Conservation (phyloP, 495 filamentous ascomycete genomes). For the Sphaerosporella brunnea region DNA sequence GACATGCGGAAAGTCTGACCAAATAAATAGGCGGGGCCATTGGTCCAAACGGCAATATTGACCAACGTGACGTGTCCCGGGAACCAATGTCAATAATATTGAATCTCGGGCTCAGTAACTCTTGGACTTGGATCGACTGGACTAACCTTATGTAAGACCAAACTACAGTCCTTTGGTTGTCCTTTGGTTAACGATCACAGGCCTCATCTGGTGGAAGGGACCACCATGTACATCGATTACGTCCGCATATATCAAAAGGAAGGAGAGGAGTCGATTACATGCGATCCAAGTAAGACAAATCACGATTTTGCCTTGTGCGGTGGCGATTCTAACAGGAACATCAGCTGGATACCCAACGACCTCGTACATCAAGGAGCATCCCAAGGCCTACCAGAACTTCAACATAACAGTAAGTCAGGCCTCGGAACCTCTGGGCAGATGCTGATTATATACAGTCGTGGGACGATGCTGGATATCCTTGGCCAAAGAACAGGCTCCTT, state of each 20-base stretch:
- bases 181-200: conserved; percentile 8
- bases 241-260: conserved; percentile 58
- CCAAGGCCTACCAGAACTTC: conserved; percentile 43
- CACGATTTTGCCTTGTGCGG: no score
- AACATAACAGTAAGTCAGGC: conserved; percentile 40
- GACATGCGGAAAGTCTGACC: no score
- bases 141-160: conserved; percentile 28
- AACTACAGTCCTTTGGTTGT: conserved; percentile 29
- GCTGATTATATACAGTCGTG: conserved; percentile 28
- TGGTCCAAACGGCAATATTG: conserved; percentile 21
- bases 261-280: conserved; percentile 40
- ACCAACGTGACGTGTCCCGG: conserved; percentile 16
- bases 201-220: conserved; percentile 27
- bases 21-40: conserved; percentile 45
- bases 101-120: conserved; percentile 57
- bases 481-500: conserved; percentile 36
- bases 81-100: conserved; percentile 37
- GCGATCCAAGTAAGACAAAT: conserved; percentile 47
- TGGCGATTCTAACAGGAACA: no score
- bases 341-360: conserved; percentile 46
- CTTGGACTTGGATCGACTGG: conserved; percentile 47
- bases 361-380: conserved; percentile 46
- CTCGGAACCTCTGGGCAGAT: no score
- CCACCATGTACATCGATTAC: conserved; percentile 57
- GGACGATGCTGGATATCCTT: conserved; percentile 32